Base-by-base conservation (phyloP, 2,329 filamentous ascomycete genomes). In the Xylariaceae sp. region DNA sequence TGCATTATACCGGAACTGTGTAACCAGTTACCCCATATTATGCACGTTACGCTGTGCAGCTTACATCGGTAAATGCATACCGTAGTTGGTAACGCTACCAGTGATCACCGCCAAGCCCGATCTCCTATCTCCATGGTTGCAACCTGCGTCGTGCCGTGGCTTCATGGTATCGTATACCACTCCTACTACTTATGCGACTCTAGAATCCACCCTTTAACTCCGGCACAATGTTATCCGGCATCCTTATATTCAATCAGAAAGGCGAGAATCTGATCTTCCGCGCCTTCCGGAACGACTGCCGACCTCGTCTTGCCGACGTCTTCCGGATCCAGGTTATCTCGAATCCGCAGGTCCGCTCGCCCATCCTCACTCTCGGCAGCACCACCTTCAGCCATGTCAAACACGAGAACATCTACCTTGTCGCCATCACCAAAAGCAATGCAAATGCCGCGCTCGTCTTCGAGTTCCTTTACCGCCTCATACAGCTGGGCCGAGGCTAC, bases 341-440 rank as follows among this genome's bases (percentile, higher is more conserved):
- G 65, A 99, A 99, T 72, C 87, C 94, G 49, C 91, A 96, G 72
- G 94, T 99, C 56, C 90, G 95, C 63, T 97, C 94, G 63, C 94
- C 94, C 55, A 97, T 99, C 74, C 80, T 99, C 65, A 99, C 94
- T 4, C 84, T 99, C 54, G 94, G 95, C 61, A 96, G 90, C 71
- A 99, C 94, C 53, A 99, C 95, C 44, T 99, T 99, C 74, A 96
- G 91, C 78, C 94, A 99, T 85, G 92, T 99, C 74, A 96, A 96
- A 73, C 92, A 96, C 75, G 94, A 99, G 71, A 99, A 99, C 72
- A 96, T 99, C 70, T 99, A 97, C 73, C 75, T 99, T 64, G 92
- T 97, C 51, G 94, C 92, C 16, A 89, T 99, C 65, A 97, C 92
- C 54, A 99, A 97, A 78, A 96, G 92, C 77, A 99, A 99, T 74